Percentiles rank a stretch among this genome's conserved stretches.
Conservation (phyloP, 805 yeast species). For the Starmerella apis region DNA sequence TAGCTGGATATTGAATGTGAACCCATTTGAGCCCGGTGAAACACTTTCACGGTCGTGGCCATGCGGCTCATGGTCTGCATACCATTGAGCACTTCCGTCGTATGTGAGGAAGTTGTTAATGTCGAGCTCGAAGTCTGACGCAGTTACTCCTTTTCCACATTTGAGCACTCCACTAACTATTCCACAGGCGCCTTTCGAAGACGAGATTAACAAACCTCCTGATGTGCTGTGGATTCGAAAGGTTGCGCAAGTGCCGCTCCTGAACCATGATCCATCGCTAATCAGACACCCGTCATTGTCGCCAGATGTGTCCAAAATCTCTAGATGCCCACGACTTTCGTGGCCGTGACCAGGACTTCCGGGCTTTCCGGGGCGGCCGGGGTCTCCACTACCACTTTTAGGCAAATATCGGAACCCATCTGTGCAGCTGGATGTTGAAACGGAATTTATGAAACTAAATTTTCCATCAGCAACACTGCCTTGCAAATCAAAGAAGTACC, state of each 20-base stretch:
- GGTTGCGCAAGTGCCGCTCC: constrained; percentile 74
- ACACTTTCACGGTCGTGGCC: constrained; percentile 42
- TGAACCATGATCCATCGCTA: constrained; percentile 76
- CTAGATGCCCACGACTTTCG: constrained; percentile 39
- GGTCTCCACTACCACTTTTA: constrained; percentile 38
- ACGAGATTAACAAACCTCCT: constrained; percentile 61
- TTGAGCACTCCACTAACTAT: constrained; percentile 28
- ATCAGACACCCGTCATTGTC: constrained; percentile 57
- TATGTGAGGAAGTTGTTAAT: constrained; percentile 42
- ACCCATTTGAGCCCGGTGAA: constrained; percentile 27
- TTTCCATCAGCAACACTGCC: constrained; percentile 64
- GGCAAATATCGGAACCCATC: constrained; percentile 66
- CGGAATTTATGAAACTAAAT: constrained; percentile 50
- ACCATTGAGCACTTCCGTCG: constrained; percentile 56
- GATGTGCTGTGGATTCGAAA: constrained; percentile 49
- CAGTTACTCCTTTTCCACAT: constrained; percentile 33
- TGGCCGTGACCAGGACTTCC: constrained; percentile 27
- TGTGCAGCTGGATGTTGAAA: constrained; percentile 53
- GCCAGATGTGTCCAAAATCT: constrained; percentile 29
- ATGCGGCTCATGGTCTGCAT: constrained; percentile 40
- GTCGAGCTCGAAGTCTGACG: constrained; percentile 50
- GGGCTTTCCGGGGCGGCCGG: neutral
- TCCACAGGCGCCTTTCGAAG: constrained; percentile 67
- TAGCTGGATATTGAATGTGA: neutral
- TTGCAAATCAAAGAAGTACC: constrained; percentile 69